A percentile compares a stretch with the other conserved stretches of the same genome.
phyloP scores from a whole-genome alignment of 1,139 yeast species.

The Suzukiozyma palmioleophila region DNA sequence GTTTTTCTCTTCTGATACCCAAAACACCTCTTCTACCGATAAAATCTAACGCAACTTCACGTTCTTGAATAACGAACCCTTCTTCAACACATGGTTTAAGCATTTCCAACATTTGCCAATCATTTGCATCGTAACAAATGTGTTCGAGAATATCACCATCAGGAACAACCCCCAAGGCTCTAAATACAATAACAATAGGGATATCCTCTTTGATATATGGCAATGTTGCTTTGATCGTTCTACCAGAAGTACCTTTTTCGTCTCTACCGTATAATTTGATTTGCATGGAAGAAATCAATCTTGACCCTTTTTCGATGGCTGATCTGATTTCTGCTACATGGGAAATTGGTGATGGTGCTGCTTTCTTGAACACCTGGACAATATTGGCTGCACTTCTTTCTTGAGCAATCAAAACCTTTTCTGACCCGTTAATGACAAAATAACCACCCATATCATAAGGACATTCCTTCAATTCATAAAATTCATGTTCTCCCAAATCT shows the following conservation, averaged over 20 bases:
- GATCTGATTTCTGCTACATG: conserved; percentile 96
- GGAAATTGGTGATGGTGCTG: conserved; percentile 95
- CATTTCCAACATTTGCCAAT: conserved; percentile 99
- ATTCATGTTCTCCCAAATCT: conserved; percentile 90
- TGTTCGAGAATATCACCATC: conserved; percentile 98
- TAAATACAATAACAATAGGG: conserved; percentile 92
- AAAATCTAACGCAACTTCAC: conserved; percentile 95
- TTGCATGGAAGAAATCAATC: conserved; percentile 91
- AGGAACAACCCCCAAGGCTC: conserved; percentile 97
- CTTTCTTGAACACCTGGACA: conserved; percentile 96
- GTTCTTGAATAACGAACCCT: conserved; percentile 96
- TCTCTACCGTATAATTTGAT: conserved; percentile 87
- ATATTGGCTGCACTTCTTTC: conserved; percentile 98
- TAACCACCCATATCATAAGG: conserved; percentile 99
- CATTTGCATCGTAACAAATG: conserved; percentile 94
- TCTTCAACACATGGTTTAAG: conserved; percentile 98
- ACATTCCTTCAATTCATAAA: conserved; percentile 94
- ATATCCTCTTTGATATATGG: conserved; percentile 96
- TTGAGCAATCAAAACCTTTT: conserved; percentile 95
- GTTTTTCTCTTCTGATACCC: conserved; percentile 95
- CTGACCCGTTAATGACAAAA: conserved; percentile 96
- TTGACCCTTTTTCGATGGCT: conserved; percentile 94
- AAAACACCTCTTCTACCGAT: conserved; percentile 97
- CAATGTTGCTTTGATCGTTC: conserved; percentile 90
- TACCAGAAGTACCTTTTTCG: conserved; percentile 64